Conservation (phyloP, 768 basidiomycete species). For the Neoboletus magnificus region DNA sequence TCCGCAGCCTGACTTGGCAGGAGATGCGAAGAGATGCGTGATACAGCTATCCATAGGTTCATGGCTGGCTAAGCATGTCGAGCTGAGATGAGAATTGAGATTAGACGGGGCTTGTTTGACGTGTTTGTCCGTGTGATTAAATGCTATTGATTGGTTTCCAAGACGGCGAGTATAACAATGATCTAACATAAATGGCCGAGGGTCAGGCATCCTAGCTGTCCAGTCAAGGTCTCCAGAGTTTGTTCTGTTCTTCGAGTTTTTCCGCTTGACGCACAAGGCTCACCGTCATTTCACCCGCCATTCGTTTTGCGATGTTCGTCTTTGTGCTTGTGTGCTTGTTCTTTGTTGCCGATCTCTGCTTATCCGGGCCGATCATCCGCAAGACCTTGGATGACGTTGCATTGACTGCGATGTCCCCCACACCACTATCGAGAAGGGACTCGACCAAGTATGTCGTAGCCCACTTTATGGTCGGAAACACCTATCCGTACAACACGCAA, state of each 20-base stretch:
- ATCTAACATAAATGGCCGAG: background rate
- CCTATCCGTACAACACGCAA: constrained; percentile 51
- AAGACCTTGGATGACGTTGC: background rate
- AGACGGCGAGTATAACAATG: constrained; percentile 8
- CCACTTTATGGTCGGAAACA: constrained; percentile 64
- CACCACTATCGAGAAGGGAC: constrained; percentile 11
- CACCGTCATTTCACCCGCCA: constrained; percentile 9
- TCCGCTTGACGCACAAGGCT: constrained; percentile 16
- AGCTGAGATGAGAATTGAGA: background rate
- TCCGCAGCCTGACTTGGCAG: too few species aligned
- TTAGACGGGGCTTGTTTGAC: background rate
- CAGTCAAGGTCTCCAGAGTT: background rate
- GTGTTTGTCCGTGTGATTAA: background rate
- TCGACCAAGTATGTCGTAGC: constrained; percentile 48
- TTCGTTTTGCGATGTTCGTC: constrained; percentile 20
- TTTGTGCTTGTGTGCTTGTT: constrained; percentile 12
- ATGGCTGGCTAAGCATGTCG: too few species aligned
- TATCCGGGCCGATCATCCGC: constrained; percentile 16
- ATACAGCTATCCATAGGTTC: too few species aligned
- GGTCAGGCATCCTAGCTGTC: background rate
- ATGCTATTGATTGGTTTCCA: constrained; percentile 2
- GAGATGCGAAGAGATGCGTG: too few species aligned
- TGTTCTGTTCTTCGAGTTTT: background rate
- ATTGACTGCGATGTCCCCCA: background rate
- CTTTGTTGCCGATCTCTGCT: constrained; percentile 3